Conservation (phyloP, 768 basidiomycete species). For the Amanita subjunquillea region DNA sequence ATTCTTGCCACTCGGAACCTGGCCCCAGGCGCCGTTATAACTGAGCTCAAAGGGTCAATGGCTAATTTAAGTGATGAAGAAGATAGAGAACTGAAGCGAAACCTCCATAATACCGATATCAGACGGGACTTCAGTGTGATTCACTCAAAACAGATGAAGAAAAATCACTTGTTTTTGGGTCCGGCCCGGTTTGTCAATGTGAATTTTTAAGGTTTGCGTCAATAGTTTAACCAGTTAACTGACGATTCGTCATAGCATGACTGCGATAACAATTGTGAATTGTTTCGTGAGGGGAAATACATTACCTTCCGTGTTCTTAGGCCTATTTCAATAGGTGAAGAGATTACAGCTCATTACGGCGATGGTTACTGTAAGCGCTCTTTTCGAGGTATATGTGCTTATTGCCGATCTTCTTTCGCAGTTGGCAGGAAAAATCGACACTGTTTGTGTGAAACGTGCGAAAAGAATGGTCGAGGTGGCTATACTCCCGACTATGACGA, state of each 20-base stretch:
- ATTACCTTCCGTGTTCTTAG: constrained; percentile 82
- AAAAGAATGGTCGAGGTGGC: constrained; percentile 64
- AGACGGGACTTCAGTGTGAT: constrained; percentile 87
- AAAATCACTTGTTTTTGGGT: constrained; percentile 84
- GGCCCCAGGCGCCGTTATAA: constrained; percentile 59
- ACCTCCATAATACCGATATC: constrained; percentile 64
- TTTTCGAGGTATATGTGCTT: constrained; percentile 11
- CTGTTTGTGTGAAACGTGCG: constrained; percentile 84
- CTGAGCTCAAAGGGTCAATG: constrained; percentile 87
- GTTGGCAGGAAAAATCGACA: constrained; percentile 30
- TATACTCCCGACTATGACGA: constrained; percentile 47
- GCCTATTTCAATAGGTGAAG: constrained; percentile 71
- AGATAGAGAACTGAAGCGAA: constrained; percentile 78
- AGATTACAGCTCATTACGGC: constrained; percentile 85
- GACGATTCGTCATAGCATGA: constrained; percentile 52
- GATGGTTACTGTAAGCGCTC: constrained; percentile 72
- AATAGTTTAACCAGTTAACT: constrained; percentile 11
- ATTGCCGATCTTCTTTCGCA: constrained; percentile 12
- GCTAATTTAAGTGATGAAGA: constrained; percentile 80
- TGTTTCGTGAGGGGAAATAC: constrained; percentile 82
- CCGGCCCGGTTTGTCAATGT: constrained; percentile 92
- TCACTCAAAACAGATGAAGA: constrained; percentile 86
- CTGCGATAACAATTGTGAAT: constrained; percentile 81
- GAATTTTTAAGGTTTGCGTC: constrained; percentile 22
- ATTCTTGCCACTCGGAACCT: constrained; percentile 74